Conservation (phyloP, 306 rosid species). For the Prunus mume region DNA sequence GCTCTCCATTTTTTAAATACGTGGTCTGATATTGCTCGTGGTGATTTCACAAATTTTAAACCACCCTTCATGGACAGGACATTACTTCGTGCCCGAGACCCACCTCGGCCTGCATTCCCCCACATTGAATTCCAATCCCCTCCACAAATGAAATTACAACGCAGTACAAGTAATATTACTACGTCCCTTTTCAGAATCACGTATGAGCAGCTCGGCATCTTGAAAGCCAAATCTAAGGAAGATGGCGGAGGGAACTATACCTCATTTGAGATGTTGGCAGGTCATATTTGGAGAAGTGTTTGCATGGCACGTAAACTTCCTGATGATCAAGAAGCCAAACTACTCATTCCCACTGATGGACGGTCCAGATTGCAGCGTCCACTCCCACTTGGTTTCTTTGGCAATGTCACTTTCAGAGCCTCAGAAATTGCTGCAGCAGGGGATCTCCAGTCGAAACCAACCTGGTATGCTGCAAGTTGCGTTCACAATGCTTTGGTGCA, state of each 20-base stretch:
- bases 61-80: slow-evolving; percentile 83
- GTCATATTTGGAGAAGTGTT: slow-evolving; percentile 70
- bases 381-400: slow-evolving; percentile 78
- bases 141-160: slow-evolving; percentile 49
- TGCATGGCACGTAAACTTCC: slow-evolving; percentile 75
- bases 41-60: slow-evolving; percentile 46
- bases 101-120: slow-evolving; percentile 63
- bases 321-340: slow-evolving; percentile 66
- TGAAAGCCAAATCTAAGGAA: slow-evolving; percentile 69
- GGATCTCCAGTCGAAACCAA: slow-evolving; percentile 65
- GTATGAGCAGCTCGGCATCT: slow-evolving; percentile 50
- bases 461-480: slow-evolving; percentile 72
- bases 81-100: slow-evolving; percentile 63
- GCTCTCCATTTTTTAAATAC: slow-evolving; percentile 82
- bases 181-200: slow-evolving; percentile 54
- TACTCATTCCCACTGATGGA: slow-evolving; percentile 85
- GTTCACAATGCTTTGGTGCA: slow-evolving; percentile 59
- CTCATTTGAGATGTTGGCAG: slow-evolving; percentile 77
- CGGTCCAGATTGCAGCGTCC: slow-evolving; percentile 72
- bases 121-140: slow-evolving; percentile 84
- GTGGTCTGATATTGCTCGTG: slow-evolving; percentile 92
- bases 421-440: slow-evolving; percentile 68
- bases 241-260: slow-evolving; percentile 58
- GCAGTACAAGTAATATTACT: background rate
- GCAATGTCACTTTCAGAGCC: slow-evolving; percentile 80